Conservation (phyloP, 2,329 filamentous ascomycete species). For the Diaporthe destruens region DNA sequence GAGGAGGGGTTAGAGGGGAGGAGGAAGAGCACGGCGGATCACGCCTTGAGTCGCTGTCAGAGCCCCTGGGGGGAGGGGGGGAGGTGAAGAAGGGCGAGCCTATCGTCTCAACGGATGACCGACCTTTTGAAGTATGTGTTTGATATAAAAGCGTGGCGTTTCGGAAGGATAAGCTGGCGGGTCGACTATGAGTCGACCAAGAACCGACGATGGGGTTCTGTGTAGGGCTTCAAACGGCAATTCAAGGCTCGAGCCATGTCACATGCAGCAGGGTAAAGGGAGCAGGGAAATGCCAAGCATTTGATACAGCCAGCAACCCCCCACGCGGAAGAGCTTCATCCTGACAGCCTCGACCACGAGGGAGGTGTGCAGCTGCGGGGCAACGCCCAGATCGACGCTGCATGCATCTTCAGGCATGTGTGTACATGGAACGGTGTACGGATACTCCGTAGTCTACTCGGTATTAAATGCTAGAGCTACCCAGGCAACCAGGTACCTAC, state of each 20-base stretch:
- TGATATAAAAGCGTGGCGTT: conserved; percentile 6
- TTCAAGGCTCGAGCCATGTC: background rate
- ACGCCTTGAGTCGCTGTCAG: background rate
- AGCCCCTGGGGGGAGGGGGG: too few relatives aligned
- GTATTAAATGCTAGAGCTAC: conserved; percentile 9
- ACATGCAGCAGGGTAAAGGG: conserved; percentile 28
- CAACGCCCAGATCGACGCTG: conserved; percentile 31
- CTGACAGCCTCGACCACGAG: conserved; percentile 10
- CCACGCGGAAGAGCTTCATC: conserved; percentile 26
- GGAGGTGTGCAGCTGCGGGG: conserved; percentile 27
- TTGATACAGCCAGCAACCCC: conserved; percentile 11
- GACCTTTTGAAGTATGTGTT: background rate
- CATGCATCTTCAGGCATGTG: conserved; percentile 31
- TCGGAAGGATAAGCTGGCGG: conserved; percentile 1
- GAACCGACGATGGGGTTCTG: background rate
- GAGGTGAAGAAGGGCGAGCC: background rate
- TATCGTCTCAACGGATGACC: background rate
- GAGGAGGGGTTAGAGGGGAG: too few relatives aligned
- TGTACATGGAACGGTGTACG: background rate
- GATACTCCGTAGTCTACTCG: background rate
- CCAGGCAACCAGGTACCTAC: too few relatives aligned
- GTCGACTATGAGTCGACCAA: background rate
- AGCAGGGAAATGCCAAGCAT: conserved; percentile 30
- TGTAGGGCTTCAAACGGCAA: background rate
- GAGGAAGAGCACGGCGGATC: background rate